Base-by-base conservation (phyloP, 2,329 filamentous ascomycete species). In the Eutypella sp. region DNA sequence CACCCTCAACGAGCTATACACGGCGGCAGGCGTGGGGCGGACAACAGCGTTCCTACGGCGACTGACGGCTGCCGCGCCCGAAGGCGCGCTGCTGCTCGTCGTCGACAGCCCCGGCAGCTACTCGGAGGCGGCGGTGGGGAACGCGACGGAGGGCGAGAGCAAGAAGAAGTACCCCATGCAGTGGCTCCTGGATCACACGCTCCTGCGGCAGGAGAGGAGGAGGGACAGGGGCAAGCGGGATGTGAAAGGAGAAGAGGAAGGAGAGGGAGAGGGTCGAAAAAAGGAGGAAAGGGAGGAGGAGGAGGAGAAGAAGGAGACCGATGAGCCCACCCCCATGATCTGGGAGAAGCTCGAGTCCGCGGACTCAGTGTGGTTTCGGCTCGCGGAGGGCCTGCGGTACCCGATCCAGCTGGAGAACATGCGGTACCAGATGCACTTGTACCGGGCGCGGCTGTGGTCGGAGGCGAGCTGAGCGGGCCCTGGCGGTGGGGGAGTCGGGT, bases 71-170 rank as follows among this genome's bases (percentile, higher is more conserved):
- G 54, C 68, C 1, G 62, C 87, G 2, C 67, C 73, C 1, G 48
- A 71, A 0, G 84, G 81, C 1, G 80, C 88, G 2, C 65, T 92
- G 33, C 70, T 97, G 1, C 77, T 97, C 0, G 87, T 97, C 3
- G 84, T 96, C 4, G 92, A 99, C 64, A 96, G 89, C 56, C 89
- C 93, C 0, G 93, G 93, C 1, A 95, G 86, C 65, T 97, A 97
- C 66, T 93, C 91, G 0, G 89, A 90, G 47, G 78, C 95, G 3
- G 79, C 79, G 0, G 65, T 96, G 0, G 85, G 84, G 4, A 76
- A 74, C 50, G 71, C 75, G 39, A 68, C 69, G 27, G 20, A 11
- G 5, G 36, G 34, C 25, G 8, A 29, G 11, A 33, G 29, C 29
- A 76, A 78, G 58, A 78, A 78, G 51, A 82, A 78, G 50, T 97